Conservation (phyloP, 495 filamentous ascomycete genomes). For the Penicillium parvum region DNA sequence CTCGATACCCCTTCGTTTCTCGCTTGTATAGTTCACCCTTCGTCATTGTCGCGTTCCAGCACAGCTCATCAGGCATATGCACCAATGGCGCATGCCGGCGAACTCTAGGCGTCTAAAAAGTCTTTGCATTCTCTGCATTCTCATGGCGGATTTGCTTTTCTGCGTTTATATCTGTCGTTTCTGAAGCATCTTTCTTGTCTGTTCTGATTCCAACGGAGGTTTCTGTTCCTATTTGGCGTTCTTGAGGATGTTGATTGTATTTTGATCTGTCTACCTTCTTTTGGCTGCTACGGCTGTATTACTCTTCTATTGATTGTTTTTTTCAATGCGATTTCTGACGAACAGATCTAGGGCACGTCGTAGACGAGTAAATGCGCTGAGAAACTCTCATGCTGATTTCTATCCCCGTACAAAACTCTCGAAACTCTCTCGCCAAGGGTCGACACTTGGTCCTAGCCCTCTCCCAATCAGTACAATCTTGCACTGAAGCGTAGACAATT, state of each 20-base stretch:
- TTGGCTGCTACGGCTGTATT: slow-evolving; percentile 33
- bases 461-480: slow-evolving; percentile 82
- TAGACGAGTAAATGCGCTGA: too few relatives aligned
- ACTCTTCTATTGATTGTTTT: slow-evolving; percentile 18
- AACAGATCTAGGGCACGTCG: too few relatives aligned
- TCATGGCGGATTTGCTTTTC: slow-evolving; percentile 13
- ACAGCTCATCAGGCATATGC: slow-evolving; percentile 22
- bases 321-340: slow-evolving; percentile 17
- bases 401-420: slow-evolving; percentile 22
- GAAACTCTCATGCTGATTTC: not conserved
- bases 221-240: slow-evolving; percentile 18
- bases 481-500: slow-evolving; percentile 34
- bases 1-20: slow-evolving; percentile 32
- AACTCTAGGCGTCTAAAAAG: slow-evolving; percentile 27
- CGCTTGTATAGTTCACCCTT: slow-evolving; percentile 27
- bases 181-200: slow-evolving; percentile 4
- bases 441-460: slow-evolving; percentile 41
- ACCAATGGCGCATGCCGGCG: slow-evolving; percentile 23
- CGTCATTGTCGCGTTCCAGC: slow-evolving; percentile 25
- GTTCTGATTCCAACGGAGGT: slow-evolving; percentile 12
- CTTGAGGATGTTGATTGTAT: slow-evolving; percentile 24
- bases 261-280: slow-evolving; percentile 22
- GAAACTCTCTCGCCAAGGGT: slow-evolving; percentile 33
- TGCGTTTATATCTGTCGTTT: slow-evolving; percentile 7
- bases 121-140: slow-evolving; percentile 17